A percentile compares a stretch with the other conserved stretches of the same genome.
Evolutionary conservation across 306 rosid species (phyloP).

Genomic region (Rosa lucieae): DNA sequence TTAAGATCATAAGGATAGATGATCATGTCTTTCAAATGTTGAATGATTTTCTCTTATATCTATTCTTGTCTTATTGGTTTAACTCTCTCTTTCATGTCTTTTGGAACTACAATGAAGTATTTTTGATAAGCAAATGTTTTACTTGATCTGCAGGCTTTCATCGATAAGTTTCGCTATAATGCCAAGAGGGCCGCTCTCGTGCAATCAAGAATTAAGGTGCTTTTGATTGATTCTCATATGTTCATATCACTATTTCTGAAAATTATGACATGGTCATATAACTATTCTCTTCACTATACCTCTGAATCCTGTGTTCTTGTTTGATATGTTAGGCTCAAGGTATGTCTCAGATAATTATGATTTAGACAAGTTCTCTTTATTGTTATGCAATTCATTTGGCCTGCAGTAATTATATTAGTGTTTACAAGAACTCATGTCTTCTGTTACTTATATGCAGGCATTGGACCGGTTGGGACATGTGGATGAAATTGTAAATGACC

Average conservation of each 20-base stretch:
- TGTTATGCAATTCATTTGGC: conserved; percentile 12
- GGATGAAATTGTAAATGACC: conserved; percentile 91
- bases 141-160: conserved; percentile 65
- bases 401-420: conserved; percentile 21
- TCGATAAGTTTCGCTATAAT: conserved; percentile 96
- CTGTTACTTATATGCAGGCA: conserved; percentile 51
- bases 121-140: conserved; percentile 33
- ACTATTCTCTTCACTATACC: neutral
- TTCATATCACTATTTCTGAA: neutral
- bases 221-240: conserved; percentile 18
- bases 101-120: conserved; percentile 21
- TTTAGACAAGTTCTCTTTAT: conserved; percentile 4
- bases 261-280: neutral
- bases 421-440: neutral
- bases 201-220: conserved; percentile 99
- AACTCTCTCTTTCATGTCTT: neutral
- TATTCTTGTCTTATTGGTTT: neutral
- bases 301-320: neutral
- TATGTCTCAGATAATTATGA: neutral
- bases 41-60: neutral
- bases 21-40: neutral
- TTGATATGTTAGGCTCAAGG: conserved; percentile 19
- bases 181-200: conserved; percentile 99
- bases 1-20: neutral
- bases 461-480: conserved; percentile 90